Base-by-base conservation (phyloP, 2,329 filamentous ascomycete genomes). In the Hymenoscyphus scutula region DNA sequence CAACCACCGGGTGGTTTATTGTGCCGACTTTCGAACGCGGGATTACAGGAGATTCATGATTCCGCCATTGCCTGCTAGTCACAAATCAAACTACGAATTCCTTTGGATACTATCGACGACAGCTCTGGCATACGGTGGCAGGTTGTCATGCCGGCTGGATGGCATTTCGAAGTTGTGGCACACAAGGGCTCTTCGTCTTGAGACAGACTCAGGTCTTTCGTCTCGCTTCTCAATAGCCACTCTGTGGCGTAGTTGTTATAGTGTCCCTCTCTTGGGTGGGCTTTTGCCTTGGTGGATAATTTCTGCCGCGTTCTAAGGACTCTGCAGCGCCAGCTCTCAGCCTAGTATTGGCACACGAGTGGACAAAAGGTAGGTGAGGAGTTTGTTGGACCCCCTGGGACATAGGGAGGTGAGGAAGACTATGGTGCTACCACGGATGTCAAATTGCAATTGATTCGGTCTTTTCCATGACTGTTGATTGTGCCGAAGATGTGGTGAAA, bases 361-460 rank as follows among this genome's bases (percentile, higher is more conserved):
- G 38, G 45, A 25, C 45, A 51, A 51, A 25, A 23, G 45, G 45
- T 51, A 51, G 45, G 45, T 6, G 6, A 29, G 27, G n/a, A n/a
- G n/a, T n/a, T n/a, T n/a, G n/a, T n/a, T n/a, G n/a, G n/a, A n/a
- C n/a, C n/a, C n/a, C n/a, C n/a, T n/a, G n/a, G n/a, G n/a, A n/a
- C n/a, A n/a, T 48, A 23, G 3, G 41, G 11, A 48, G 41, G 19
- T 19, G 13, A 48, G 41, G 7, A 23, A 0, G 10, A 48, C 5
- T 29, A 17, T 15, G 17, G 41, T 38, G n/a, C 37, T 59, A 59
- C 41, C 58, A 59, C 58, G 58, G 58, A 59, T 59, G 58, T 59
- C 58, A 59, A 59, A 59, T 59, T 59, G 58, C 58, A 59, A 59
- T 59, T 59, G 58, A 59, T 59, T 59, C 58, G 58, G 58, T 59